These are phyloP conservation scores for Dentiscutata heterogama DNA, from an alignment of 371 early-diverging fungal genomes.

Conservation along the genomic window DNA sequence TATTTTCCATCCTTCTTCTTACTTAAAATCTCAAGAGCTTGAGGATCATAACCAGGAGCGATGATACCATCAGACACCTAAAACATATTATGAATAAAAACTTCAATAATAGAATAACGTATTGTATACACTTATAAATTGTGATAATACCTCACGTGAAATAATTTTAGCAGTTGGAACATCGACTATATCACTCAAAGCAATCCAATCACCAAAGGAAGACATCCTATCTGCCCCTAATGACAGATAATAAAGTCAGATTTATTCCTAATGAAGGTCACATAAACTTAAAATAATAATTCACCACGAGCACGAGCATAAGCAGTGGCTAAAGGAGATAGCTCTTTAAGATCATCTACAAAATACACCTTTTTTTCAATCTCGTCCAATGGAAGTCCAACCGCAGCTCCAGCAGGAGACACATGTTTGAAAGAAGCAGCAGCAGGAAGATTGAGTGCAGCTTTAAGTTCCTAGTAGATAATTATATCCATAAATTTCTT, in stretches of 20 bases:
- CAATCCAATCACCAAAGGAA: conserved; percentile 98
- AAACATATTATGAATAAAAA: background rate
- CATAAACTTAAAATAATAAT: conserved; percentile 10
- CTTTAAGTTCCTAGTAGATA: conserved; percentile 62
- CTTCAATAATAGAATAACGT: background rate
- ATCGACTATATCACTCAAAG: conserved; percentile 90
- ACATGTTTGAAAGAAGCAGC: conserved; percentile 99
- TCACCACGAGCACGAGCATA: conserved; percentile 89
- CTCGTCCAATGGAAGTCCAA: conserved; percentile 85
- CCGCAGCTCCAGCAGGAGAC: conserved; percentile 97
- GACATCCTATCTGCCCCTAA: conserved; percentile 97
- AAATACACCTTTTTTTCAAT: conserved; percentile 91
- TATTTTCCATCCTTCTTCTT: conserved; percentile 98
- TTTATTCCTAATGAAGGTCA: background rate
- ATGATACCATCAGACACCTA: conserved; percentile 94
- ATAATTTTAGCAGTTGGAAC: conserved; percentile 95
- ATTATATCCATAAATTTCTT: too few relatives aligned
- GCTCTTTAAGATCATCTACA: conserved; percentile 86
- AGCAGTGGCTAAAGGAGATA: conserved; percentile 82
- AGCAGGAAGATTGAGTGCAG: conserved; percentile 81
- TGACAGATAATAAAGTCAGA: too few relatives aligned
- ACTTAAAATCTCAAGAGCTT: conserved; percentile 89
- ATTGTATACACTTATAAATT: conserved; percentile 12
- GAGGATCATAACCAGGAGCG: conserved; percentile 91
- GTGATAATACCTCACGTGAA: conserved; percentile 77